Evolutionary conservation across 805 yeast genomes (phyloP), one percentile per base, ranked within the genome.

Genomic region (Ogataea haglerorum): DNA sequence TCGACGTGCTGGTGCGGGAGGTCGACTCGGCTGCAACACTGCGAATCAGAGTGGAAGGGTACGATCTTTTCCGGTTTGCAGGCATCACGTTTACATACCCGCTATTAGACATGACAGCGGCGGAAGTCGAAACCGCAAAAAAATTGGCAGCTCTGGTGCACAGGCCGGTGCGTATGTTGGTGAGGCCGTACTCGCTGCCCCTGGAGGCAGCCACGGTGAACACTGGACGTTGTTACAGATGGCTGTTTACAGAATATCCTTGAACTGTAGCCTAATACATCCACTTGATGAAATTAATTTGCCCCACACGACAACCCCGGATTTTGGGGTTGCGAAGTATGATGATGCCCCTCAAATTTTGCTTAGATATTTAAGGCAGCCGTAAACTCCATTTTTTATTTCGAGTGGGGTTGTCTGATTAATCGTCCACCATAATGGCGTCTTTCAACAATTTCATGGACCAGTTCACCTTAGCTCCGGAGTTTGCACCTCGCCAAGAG

Each of bases 401-500:
- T 21, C 28, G 26, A 25, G 46, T 34, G 39, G 42, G 46, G 46
- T 25, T 24, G 27, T 27, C n/a, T 16, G 31, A 34, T 34, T 22
- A 17, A 16, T 34, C 26, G 23, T 32, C n/a, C 30, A 19, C 23
- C 22, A 23, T 24, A 14, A 43, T 47, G 51, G 45, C 44, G 10
- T 46, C 49, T 16, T 48, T 43, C 35, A 46, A 46, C 35, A 42
- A 45, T 33, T 45, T 35, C 37, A 33, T 32, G 38, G 38, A 41
- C 12, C 45, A 36, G 15, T 36, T 27, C 22, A 21, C 24, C 17
- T 28, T 38, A 27, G 36, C 23, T 26, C 28, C 35, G 12, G 24
- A 26, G 21, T 14, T 27, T 22, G 17, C 33, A 32, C 17, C 42
- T 16, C 29, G 24, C 14, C 42, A 33, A 10, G 23, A 27, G 21